phyloP scores from a whole-genome alignment of 1,139 yeast genomes.

The Meyerozyma sp. region DNA sequence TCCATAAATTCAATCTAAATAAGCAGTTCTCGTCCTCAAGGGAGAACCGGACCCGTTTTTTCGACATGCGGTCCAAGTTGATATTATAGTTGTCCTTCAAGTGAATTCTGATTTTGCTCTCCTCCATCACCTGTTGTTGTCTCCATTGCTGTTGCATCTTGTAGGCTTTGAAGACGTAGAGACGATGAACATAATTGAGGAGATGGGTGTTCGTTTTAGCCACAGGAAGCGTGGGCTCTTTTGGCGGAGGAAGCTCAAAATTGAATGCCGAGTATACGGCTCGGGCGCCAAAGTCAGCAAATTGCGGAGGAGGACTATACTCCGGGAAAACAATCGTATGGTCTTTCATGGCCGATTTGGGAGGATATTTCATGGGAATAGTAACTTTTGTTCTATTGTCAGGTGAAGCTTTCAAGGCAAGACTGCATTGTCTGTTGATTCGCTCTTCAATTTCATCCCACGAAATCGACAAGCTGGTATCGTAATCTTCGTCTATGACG shows the following conservation, averaged over 20 bases:
- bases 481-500: conserved; percentile 5
- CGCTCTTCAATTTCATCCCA: background rate
- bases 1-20: too few species aligned
- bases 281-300: background rate
- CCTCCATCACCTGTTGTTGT: background rate
- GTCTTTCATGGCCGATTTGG: background rate
- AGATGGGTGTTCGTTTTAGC: conserved; percentile 21
- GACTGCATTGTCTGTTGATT: background rate
- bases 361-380: background rate
- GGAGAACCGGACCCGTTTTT: background rate
- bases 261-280: background rate
- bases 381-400: background rate
- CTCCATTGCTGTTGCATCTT: background rate
- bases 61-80: background rate
- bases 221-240: conserved; percentile 15
- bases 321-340: background rate
- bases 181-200: conserved; percentile 18
- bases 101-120: background rate
- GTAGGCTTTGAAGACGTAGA: conserved; percentile 12
- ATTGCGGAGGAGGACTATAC: background rate
- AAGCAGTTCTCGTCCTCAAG: background rate
- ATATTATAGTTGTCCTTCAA: background rate
- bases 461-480: conserved; percentile 1
- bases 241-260: background rate
- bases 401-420: background rate